Evolutionary conservation across 148 eudicot genomes (phyloP).

Genomic region (Pouteria glomerata): DNA sequence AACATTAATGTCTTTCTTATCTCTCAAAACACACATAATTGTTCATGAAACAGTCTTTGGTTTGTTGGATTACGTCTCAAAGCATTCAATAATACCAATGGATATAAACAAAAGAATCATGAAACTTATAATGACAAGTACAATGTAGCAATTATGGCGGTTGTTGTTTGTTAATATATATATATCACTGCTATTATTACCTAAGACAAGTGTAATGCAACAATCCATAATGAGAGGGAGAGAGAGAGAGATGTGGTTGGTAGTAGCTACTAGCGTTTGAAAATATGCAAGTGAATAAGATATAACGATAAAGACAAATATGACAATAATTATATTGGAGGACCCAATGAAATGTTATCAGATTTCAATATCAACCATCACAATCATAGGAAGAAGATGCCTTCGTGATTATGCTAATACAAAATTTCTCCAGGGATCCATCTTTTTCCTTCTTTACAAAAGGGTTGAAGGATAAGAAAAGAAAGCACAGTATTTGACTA

Average conservation of each 20-base stretch:
- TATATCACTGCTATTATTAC: no score
- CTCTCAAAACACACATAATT: background rate
- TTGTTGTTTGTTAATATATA: background rate
- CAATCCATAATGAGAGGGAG: background rate
- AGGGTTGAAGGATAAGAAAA: background rate
- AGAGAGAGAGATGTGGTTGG: background rate
- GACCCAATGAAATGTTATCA: background rate
- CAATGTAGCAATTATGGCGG: background rate
- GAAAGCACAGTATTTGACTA: background rate
- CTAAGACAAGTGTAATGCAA: background rate
- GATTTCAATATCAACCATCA: background rate
- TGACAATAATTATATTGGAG: background rate
- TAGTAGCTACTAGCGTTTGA: background rate
- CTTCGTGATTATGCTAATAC: background rate
- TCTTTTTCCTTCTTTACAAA: background rate
- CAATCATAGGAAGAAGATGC: conserved; percentile 6
- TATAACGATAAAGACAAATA: background rate
- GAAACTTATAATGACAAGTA: background rate
- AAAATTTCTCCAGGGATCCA: background rate
- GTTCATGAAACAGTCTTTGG: background rate
- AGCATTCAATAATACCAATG: background rate
- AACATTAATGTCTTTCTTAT: conserved; percentile 3
- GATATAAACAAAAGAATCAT: background rate
- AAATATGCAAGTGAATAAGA: background rate
- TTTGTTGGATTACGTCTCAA: background rate